phyloP scores from a whole-genome alignment of 208 protist species.

The Herpetomonas muscarum region DNA sequence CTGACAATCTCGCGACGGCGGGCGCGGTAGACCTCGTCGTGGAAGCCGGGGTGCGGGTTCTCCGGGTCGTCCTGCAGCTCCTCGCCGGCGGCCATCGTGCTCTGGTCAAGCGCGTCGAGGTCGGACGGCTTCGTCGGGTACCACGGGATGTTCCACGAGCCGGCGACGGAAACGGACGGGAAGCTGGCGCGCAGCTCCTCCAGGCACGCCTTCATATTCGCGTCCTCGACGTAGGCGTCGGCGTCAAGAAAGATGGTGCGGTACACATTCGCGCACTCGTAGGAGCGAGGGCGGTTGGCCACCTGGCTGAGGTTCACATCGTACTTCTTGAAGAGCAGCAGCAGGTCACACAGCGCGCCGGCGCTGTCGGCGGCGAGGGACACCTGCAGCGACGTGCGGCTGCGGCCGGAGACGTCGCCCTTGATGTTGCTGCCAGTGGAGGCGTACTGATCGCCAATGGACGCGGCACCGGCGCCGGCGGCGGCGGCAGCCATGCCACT shows the following conservation, averaged over 20 bases:
- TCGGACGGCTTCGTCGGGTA: constrained; percentile 68
- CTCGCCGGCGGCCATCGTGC: constrained; percentile 71
- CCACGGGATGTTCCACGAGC: constrained; percentile 71
- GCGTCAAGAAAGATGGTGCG: constrained; percentile 71
- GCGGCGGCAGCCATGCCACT: neutral
- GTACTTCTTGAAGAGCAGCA: constrained; percentile 35
- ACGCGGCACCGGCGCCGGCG: constrained; percentile 7
- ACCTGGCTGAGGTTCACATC: constrained; percentile 60
- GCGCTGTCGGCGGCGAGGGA: constrained; percentile 36
- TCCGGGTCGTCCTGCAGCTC: constrained; percentile 87
- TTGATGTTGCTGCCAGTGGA: constrained; percentile 45
- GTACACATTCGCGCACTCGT: constrained; percentile 35
- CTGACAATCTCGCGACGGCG: constrained; percentile 78
- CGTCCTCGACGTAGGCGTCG: constrained; percentile 39
- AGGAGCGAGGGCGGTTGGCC: constrained; percentile 35
- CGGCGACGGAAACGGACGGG: constrained; percentile 32
- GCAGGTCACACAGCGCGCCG: constrained; percentile 45
- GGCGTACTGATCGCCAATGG: constrained; percentile 43
- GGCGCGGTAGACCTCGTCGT: constrained; percentile 90
- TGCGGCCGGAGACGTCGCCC: constrained; percentile 21
- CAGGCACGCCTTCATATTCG: constrained; percentile 32
- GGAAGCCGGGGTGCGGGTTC: constrained; percentile 94
- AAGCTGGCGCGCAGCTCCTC: constrained; percentile 19
- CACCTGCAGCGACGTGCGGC: constrained; percentile 51
- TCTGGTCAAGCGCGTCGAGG: constrained; percentile 84